Percentiles rank a stretch among this genome's conserved stretches.
phyloP scores from a whole-genome alignment of 495 filamentous ascomycete genomes.

The Lasiosphaeria ovina region DNA sequence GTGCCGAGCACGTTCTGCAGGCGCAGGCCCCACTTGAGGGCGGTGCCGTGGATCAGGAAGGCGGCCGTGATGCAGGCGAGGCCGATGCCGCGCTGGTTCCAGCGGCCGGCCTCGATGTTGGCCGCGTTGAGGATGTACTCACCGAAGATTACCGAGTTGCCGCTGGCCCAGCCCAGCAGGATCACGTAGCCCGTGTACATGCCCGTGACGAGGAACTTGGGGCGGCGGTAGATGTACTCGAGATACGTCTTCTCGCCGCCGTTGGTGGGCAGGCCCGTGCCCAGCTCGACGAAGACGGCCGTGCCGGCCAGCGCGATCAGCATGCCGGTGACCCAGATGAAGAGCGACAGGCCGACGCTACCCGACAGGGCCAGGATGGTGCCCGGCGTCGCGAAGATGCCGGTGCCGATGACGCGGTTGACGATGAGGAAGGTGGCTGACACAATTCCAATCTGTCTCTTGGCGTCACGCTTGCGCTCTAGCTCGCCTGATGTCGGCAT shows the following conservation, averaged over 20 bases:
- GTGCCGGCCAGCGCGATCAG: constrained; percentile 61
- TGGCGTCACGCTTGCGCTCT: constrained; percentile 26
- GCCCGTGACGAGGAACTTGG: constrained; percentile 63
- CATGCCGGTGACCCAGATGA: constrained; percentile 66
- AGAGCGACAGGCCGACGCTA: constrained; percentile 64
- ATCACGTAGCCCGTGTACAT: constrained; percentile 61
- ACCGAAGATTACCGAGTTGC: constrained; percentile 64
- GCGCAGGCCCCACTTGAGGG: constrained; percentile 67
- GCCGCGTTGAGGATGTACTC: constrained; percentile 67
- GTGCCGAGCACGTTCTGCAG: constrained; percentile 64
- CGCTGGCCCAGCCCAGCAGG: constrained; percentile 53
- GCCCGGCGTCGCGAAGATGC: constrained; percentile 76
- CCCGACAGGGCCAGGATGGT: constrained; percentile 64
- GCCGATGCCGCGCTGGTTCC: constrained; percentile 66
- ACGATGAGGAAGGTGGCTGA: constrained; percentile 43
- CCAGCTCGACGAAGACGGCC: constrained; percentile 64
- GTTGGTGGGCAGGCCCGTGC: constrained; percentile 51
- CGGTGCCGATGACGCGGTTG: constrained; percentile 71
- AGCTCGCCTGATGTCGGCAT: neutral
- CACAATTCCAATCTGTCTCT: constrained; percentile 37
- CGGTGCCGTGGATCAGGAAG: constrained; percentile 57
- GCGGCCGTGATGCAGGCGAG: constrained; percentile 64
- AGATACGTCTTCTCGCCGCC: constrained; percentile 66
- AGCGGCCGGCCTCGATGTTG: constrained; percentile 56
- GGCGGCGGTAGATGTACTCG: constrained; percentile 62